Evolutionary conservation across 257 asterid species (phyloP).

Genomic region (Solanum gandarillasii): DNA sequence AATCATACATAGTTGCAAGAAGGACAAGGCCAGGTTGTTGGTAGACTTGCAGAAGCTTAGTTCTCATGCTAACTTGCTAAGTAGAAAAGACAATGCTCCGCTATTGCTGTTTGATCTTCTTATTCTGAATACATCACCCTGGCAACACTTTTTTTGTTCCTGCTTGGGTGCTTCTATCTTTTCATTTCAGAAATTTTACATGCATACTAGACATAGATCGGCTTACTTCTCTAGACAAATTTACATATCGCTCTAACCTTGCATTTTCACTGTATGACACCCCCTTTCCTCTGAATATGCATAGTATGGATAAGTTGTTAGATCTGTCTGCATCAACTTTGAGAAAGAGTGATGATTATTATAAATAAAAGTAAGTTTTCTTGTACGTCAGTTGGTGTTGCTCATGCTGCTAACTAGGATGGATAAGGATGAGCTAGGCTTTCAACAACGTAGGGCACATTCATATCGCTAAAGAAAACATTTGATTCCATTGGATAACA

Average conservation of each 20-base stretch:
- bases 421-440: no score
- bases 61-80: background rate
- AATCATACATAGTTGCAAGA: background rate
- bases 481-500: no score
- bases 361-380: slow-evolving; percentile 30
- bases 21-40: background rate
- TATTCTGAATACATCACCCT: background rate
- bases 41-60: background rate
- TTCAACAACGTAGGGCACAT: no score
- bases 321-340: slow-evolving; percentile 46
- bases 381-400: background rate
- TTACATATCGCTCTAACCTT: background rate
- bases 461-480: no score
- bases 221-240: background rate
- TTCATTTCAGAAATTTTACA: background rate
- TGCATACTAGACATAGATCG: background rate
- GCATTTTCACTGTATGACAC: slow-evolving; percentile 2
- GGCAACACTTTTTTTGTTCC: background rate
- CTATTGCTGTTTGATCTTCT: background rate
- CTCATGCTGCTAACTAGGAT: background rate
- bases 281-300: slow-evolving; percentile 17
- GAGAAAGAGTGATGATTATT: slow-evolving; percentile 52
- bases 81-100: background rate
- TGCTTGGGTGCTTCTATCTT: background rate
- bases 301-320: slow-evolving; percentile 72